Percentiles rank a stretch among this genome's conserved stretches.
Conservation (phyloP, 208 protist genomes). For the Borovskyia barvae region DNA sequence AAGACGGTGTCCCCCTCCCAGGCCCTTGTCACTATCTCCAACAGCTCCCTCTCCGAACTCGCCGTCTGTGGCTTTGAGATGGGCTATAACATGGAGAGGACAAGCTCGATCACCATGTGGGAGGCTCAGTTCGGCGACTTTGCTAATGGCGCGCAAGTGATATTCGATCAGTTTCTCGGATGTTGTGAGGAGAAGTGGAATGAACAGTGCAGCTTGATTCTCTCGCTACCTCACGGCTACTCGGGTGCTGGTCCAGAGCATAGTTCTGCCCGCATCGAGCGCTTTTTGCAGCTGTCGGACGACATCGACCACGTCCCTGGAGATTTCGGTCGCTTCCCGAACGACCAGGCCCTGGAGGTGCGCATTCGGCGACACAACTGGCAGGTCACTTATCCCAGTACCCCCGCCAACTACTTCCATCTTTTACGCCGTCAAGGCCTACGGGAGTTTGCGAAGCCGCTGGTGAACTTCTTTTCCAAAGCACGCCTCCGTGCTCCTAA, state of each 20-base stretch:
- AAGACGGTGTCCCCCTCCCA: conserved; percentile 68
- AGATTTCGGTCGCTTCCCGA: conserved; percentile 68
- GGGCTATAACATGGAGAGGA: conserved; percentile 94
- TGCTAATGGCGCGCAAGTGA: conserved; percentile 98
- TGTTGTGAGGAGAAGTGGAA: conserved; percentile 97
- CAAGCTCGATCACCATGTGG: conserved; percentile 96
- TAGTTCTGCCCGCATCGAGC: conserved; percentile 96
- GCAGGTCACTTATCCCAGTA: conserved; percentile 96
- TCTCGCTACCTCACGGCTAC: conserved; percentile 99
- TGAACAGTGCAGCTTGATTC: conserved; percentile 88
- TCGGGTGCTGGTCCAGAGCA: conserved; percentile 98
- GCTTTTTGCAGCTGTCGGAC: conserved; percentile 97
- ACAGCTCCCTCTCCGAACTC: conserved; percentile 96
- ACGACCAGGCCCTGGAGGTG: conserved; percentile 60
- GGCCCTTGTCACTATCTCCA: conserved; percentile 90
- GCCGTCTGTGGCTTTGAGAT: conserved; percentile 98
- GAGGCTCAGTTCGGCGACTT: conserved; percentile 99
- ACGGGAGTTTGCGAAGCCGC: conserved; percentile 97
- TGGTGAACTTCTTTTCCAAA: conserved; percentile 96
- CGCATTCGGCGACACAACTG: conserved; percentile 86
- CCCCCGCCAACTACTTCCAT: conserved; percentile 99
- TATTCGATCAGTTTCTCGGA: conserved; percentile 97
- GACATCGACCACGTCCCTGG: conserved; percentile 78
- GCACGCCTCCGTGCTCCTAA: conserved; percentile 89
- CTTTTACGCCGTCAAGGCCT: conserved; percentile 96